These are phyloP conservation scores for Xylaria arbuscula DNA, from an alignment of 2,329 filamentous ascomycete species.

Conservation along the genomic window DNA sequence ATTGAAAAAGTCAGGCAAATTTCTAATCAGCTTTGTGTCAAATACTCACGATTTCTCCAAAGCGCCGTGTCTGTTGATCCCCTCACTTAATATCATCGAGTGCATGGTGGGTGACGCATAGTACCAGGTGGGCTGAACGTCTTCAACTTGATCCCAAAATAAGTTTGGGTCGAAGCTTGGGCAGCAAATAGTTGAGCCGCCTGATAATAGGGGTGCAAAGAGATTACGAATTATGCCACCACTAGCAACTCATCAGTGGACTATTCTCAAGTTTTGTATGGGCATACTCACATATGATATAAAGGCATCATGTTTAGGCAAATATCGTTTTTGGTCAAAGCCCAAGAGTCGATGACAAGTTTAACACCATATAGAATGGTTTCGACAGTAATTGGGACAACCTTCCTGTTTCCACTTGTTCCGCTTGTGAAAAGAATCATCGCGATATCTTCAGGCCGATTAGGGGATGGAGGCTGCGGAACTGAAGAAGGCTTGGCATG, in stretches of 20 bases:
- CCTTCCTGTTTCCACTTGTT: constrained; percentile 68
- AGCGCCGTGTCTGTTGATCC: constrained; percentile 53
- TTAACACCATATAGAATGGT: constrained; percentile 63
- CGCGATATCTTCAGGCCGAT: constrained; percentile 59
- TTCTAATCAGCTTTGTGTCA: neutral
- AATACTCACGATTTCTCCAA: constrained; percentile 51
- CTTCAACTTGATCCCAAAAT: constrained; percentile 66
- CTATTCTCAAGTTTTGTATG: neutral
- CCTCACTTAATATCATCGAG: constrained; percentile 63
- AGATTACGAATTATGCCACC: constrained; percentile 66
- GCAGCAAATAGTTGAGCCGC: constrained; percentile 65
- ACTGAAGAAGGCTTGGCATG: neutral
- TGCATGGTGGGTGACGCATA: constrained; percentile 70
- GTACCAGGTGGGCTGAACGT: constrained; percentile 64
- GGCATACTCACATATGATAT: constrained; percentile 62
- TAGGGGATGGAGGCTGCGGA: constrained; percentile 47
- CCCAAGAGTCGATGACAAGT: constrained; percentile 66
- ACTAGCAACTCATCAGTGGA: constrained; percentile 45
- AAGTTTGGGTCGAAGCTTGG: constrained; percentile 64
- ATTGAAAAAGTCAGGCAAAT: neutral
- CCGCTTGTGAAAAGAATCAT: constrained; percentile 68
- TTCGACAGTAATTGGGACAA: constrained; percentile 64
- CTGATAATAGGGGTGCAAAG: constrained; percentile 65
- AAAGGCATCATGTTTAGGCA: constrained; percentile 71
- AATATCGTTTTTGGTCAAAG: constrained; percentile 57